These are phyloP conservation scores for Leishmania tropica DNA, from an alignment of 208 protist genomes.

Conservation along the genomic window DNA sequence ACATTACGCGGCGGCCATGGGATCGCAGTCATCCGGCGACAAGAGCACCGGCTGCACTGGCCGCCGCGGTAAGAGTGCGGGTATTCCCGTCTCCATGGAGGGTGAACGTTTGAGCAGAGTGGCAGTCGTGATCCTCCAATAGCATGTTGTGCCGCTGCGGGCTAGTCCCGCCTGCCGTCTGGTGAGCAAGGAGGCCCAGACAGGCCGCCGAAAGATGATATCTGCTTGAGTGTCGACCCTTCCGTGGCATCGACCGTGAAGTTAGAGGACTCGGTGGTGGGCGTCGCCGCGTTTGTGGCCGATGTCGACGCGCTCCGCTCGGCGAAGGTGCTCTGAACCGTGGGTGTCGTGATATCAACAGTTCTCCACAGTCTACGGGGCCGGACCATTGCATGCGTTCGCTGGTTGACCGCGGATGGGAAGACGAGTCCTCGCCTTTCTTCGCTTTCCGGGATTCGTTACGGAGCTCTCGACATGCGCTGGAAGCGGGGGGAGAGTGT, in stretches of 20 bases:
- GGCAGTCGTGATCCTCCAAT: not conserved
- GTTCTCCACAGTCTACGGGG: too few relatives aligned
- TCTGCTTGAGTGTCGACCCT: not conserved
- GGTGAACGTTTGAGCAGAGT: not conserved
- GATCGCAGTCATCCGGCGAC: not conserved
- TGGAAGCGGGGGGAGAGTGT: not conserved
- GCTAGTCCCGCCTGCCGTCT: too few relatives aligned
- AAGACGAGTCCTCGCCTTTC: not conserved
- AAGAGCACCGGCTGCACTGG: not conserved
- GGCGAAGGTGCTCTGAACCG: not conserved
- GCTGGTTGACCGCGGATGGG: not conserved
- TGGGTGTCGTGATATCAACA: not conserved
- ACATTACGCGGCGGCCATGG: not conserved
- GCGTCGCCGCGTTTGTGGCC: not conserved
- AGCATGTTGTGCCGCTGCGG: not conserved
- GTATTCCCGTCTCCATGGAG: too few relatives aligned
- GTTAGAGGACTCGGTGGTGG: not conserved
- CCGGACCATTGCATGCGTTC: not conserved
- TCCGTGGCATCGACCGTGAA: not conserved
- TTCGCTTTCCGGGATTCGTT: not conserved
- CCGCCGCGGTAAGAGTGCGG: not conserved
- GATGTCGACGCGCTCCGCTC: not conserved
- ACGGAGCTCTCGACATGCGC: not conserved
- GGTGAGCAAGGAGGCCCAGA: not conserved
- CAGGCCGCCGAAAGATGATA: not conserved